These are phyloP conservation scores for Aureobasidium sp. DNA, from an alignment of 2,329 filamentous ascomycete genomes.

Conservation along the genomic window DNA sequence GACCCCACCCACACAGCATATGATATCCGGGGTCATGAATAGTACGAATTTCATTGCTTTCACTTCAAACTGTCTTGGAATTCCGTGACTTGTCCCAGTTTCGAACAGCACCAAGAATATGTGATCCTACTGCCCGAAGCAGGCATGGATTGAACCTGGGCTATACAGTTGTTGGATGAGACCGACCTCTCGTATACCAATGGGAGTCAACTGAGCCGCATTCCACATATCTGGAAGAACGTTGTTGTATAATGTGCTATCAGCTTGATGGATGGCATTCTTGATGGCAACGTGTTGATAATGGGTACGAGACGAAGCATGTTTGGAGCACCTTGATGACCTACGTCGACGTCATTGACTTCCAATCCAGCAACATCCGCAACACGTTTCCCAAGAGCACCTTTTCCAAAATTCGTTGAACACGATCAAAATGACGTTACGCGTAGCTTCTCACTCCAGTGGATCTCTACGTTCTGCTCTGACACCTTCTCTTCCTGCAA, in stretches of 20 bases:
- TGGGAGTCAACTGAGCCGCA: too few relatives aligned
- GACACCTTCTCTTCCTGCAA: neutral
- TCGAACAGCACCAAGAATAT: neutral
- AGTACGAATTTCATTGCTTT: neutral
- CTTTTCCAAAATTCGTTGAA: neutral
- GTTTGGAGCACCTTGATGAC: conserved; percentile 1
- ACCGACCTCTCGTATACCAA: neutral
- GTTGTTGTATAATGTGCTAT: neutral
- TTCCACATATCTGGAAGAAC: neutral
- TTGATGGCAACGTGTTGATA: neutral
- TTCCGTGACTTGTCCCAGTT: neutral
- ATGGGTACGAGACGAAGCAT: neutral
- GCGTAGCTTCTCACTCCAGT: neutral
- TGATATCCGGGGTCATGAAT: conserved; percentile 8
- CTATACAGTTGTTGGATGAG: too few relatives aligned
- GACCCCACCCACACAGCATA: neutral
- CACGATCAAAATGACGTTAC: conserved; percentile 1
- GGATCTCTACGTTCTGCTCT: neutral
- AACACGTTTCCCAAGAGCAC: neutral
- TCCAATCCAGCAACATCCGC: neutral
- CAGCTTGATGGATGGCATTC: neutral
- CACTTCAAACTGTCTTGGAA: neutral
- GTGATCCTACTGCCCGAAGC: neutral
- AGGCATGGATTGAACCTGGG: neutral
- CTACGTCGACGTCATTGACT: neutral